Evolutionary conservation across 108 stramenopile species (phyloP), one percentile per base, ranked within the genome.

Genomic region (Fragilaria crotonensis): DNA sequence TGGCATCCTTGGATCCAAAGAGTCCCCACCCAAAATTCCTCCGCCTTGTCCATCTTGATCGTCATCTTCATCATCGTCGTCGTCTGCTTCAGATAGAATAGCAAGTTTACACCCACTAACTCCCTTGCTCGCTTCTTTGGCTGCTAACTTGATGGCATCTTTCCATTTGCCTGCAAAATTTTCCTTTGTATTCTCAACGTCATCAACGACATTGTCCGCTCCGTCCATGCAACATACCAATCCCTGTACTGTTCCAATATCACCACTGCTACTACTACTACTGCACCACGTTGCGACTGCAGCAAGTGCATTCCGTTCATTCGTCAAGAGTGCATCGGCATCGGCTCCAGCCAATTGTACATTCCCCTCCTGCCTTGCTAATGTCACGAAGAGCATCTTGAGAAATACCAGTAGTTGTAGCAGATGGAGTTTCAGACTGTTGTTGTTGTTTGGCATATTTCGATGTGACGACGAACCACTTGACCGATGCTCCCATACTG

Each of bases 401-500:
- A 19, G 68, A 41, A 41, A 41, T 14, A 41, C 7, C 36, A 41
- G 36, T 76, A 67, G 70, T 30, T 52, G 68, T 27, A 67, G 74
- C 33, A 66, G 69, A 33, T 41, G 59, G 33, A 61, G 71, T 11
- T 25, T 57, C 32, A 21, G 30, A 32, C 17, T 25, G 22, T 18
- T 25, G 5, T 20, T 23, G n/a, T 18, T 20, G 5, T n/a, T 29
- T 21, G 49, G 19, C 22, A 58, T 30, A n/a, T 55, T 48, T 9
- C 7, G 68, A 36, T 11, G 84, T 79, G 0, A 89, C 68, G 20
- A 89, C 81, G 59, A 89, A 85, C 84, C 84, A 89, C 21, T 69
- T 65, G 5, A 89, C 87, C 1, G 68, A 58, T 1, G 59, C 52
- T 31, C 87, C 87, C 47, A 76, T 64, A 31, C 57, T 48, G 3